Base-by-base conservation (phyloP, 768 basidiomycete species). In the Mycena vulgaris region DNA sequence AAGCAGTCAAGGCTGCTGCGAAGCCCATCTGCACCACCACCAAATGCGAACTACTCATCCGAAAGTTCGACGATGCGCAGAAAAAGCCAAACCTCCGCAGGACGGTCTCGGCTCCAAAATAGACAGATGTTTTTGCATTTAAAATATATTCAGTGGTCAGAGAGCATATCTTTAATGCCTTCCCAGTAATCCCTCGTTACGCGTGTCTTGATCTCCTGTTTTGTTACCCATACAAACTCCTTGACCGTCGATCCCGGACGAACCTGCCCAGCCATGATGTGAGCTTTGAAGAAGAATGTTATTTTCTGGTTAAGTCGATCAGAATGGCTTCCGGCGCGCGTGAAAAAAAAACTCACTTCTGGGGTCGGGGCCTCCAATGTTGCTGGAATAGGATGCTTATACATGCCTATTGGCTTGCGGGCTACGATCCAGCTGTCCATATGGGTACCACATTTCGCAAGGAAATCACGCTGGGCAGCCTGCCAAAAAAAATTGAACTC, bases 351-450 rank as follows among this genome's bases (percentile, higher is more conserved):
- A 35, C 80, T 40, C 73, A 87, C 89, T 74, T 88, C 80, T 65
- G 82, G 76, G 47, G 75, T 77, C 40, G 75, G 65, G 47, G 72
- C 69, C 40, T n/a, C n/a, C n/a, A 71, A 70, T n/a, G 80, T 74
- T 42, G 78, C 69, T 27, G 75, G 77, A 68, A 78, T 75, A 33
- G 84, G 77, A 70, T 88, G 88, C 77, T 91, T 88, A 80, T 90
- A 88, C 61, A 94, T 86, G 5, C 95, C 96, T 73, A 97, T 89
- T 4, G 97, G 97, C 64, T 93, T 93, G 61, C 92, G 89, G 59
- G 95, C 90, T n/a, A 97, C 95, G 70, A 97, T 84, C 97, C 97
- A 99, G 16, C 91, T 91, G 76, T 99, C 96, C 93, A 99, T 95
- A 59, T 90, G 83, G 48, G 86, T 83, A 13, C 96, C 96, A 71